These are phyloP conservation scores for Nannochloropsis gaditana DNA, from an alignment of 108 stramenopile genomes.

Conservation along the genomic window DNA sequence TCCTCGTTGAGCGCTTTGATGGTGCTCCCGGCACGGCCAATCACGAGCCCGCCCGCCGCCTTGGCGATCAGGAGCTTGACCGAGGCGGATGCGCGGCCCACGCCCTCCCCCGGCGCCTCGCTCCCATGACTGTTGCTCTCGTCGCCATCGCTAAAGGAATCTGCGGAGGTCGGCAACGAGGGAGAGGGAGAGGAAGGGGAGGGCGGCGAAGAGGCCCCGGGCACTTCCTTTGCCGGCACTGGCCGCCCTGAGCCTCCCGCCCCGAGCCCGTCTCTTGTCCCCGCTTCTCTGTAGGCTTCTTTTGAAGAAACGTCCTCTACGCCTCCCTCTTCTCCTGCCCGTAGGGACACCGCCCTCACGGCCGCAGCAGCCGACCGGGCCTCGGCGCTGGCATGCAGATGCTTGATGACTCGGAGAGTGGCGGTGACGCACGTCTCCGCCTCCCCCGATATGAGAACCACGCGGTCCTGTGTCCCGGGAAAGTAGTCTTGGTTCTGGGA, in stretches of 20 bases:
- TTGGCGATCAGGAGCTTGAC: conserved; percentile 22
- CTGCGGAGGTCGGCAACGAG: background rate
- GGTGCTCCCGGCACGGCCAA: conserved; percentile 48
- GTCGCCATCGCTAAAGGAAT: background rate
- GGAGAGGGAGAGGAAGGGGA: background rate
- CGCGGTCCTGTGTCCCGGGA: conserved; percentile 47
- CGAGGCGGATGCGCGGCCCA: background rate
- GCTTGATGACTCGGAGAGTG: background rate
- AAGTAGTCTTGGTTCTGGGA: conserved; percentile 52
- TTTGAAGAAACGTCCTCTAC: background rate
- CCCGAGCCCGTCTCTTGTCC: background rate
- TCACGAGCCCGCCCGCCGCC: conserved; percentile 42
- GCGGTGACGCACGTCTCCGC: conserved; percentile 29
- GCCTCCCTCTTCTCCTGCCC: background rate
- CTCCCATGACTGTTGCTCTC: background rate
- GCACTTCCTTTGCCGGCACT: background rate
- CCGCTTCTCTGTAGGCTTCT: background rate
- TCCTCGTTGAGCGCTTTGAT: conserved; percentile 45
- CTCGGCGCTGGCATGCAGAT: background rate
- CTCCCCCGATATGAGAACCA: conserved; percentile 44
- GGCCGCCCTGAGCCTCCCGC: background rate
- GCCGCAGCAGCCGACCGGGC: background rate
- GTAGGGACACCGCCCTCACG: background rate
- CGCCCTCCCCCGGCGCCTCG: no score
- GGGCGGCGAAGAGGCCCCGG: background rate